These are phyloP conservation scores for Hypoxylon rickii DNA, from an alignment of 495 filamentous ascomycete species.

Conservation along the genomic window DNA sequence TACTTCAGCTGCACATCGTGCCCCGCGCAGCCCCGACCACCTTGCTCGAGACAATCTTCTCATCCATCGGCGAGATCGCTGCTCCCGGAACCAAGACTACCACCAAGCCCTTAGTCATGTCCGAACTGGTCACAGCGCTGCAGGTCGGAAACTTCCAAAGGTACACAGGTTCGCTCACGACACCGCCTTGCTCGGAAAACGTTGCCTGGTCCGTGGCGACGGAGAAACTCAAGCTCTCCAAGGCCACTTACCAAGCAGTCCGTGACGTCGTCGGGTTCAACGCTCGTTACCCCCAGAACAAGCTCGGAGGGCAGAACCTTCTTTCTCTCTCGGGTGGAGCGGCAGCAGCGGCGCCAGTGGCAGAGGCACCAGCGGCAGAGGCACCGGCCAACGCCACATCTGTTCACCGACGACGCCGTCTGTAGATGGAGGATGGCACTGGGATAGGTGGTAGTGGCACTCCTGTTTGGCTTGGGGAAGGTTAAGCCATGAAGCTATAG, in stretches of 20 bases:
- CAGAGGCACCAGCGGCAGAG: background rate
- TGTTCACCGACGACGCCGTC: background rate
- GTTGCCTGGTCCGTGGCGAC: conserved; percentile 62
- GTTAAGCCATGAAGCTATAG: background rate
- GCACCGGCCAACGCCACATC: conserved; percentile 2
- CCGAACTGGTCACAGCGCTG: conserved; percentile 55
- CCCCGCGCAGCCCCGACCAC: conserved; percentile 40
- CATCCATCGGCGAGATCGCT: conserved; percentile 55
- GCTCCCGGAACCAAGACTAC: conserved; percentile 58
- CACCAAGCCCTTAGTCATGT: conserved; percentile 61
- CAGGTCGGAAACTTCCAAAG: conserved; percentile 54
- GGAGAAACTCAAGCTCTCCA: conserved; percentile 55
- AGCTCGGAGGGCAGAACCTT: conserved; percentile 57
- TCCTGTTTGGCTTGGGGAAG: background rate
- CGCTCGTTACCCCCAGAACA: conserved; percentile 64
- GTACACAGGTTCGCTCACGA: conserved; percentile 69
- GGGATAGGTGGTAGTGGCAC: background rate
- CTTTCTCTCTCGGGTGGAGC: conserved; percentile 40
- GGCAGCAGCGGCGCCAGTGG: background rate
- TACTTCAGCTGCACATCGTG: conserved; percentile 13
- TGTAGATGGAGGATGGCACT: background rate
- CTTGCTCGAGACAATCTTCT: conserved; percentile 60
- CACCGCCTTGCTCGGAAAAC: conserved; percentile 68
- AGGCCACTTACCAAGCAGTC: conserved; percentile 57
- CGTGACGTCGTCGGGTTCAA: conserved; percentile 69